Evolutionary conservation across 345 rosid genomes (phyloP), one percentile per base, ranked within the genome.

Genomic region (Gossypium longicalyx): DNA sequence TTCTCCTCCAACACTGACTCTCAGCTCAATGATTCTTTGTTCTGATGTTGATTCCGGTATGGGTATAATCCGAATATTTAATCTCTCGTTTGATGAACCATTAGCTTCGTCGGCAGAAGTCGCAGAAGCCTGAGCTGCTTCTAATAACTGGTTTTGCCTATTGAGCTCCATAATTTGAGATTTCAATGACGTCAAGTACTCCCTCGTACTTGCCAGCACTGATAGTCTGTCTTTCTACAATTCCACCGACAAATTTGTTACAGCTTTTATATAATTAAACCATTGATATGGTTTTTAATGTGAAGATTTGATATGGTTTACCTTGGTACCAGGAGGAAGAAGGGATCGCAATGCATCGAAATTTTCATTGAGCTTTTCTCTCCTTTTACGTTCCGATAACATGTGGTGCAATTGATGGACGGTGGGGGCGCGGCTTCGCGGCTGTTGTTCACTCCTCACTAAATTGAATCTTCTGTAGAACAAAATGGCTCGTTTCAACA

Each of bases 341-440:
- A 94, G 84, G 29, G 90, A 83, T 69, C 89, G 82, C 52, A 94
- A 78, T 20, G 92, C 90, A 58, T 74, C 80, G 57, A 94, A 92
- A 78, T 89, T 90, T 57, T 94, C 94, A 52, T 94, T 94, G 76
- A 92, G 88, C 79, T 94, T 94, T 77, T 94, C 98, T 0, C 98
- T 89, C 73, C 98, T 83, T 80, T 80, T 90, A 56, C 98, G 78
- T 82, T 94, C 98, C 1, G 97, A 87, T 75, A 94, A 88, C 98
- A 89, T 88, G 73, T 94, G 98, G 61, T 90, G 93, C 77, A 94
- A 58, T 73, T 94, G 98, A 52, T 85, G 86, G 57, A 74, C 75
- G 2, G 86, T 70, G 22, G 87, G 86, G 4, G 41, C 41, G 7
- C 87, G 87, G 68, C 51, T 74, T 10, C 71, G 81, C 6, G 47